These are phyloP conservation scores for Monilinia polystroma DNA, from an alignment of 2,329 filamentous ascomycete species.

Conservation along the genomic window DNA sequence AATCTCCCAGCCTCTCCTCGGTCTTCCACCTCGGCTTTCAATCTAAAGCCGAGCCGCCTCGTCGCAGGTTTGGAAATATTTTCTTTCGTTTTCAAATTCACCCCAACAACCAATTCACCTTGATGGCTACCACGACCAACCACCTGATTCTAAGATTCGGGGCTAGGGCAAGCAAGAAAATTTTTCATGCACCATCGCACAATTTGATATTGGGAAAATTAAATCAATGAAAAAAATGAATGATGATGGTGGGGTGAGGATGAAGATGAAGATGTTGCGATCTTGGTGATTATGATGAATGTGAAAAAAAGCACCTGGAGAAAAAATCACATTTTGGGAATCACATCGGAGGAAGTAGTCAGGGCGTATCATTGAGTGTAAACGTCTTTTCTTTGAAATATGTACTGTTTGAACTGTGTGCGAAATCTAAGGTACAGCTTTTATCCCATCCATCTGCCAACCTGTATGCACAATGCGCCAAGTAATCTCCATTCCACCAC, in stretches of 20 bases:
- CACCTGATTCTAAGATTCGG: background rate
- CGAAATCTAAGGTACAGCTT: conserved; percentile 5
- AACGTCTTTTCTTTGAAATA: background rate
- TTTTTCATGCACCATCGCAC: background rate
- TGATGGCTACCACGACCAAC: background rate
- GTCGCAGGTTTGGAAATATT: background rate
- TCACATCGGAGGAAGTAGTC: background rate
- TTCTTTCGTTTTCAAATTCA: background rate
- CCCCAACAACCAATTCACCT: background rate
- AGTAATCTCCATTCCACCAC: background rate
- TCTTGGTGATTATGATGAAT: background rate
- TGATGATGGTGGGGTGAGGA: background rate
- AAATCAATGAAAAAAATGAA: background rate
- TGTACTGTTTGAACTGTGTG: background rate
- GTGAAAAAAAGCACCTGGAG: background rate
- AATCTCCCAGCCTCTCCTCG: background rate
- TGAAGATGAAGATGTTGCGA: background rate
- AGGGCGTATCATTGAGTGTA: background rate
- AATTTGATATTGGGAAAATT: background rate
- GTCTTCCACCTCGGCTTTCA: background rate
- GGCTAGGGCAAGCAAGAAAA: background rate
- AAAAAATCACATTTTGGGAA: background rate
- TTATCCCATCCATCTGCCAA: conserved; percentile 7
- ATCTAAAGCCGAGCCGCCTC: background rate
- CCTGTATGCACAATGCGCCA: background rate